phyloP scores from a whole-genome alignment of 2,329 filamentous ascomycete species.

The Sarocladium kiliense region DNA sequence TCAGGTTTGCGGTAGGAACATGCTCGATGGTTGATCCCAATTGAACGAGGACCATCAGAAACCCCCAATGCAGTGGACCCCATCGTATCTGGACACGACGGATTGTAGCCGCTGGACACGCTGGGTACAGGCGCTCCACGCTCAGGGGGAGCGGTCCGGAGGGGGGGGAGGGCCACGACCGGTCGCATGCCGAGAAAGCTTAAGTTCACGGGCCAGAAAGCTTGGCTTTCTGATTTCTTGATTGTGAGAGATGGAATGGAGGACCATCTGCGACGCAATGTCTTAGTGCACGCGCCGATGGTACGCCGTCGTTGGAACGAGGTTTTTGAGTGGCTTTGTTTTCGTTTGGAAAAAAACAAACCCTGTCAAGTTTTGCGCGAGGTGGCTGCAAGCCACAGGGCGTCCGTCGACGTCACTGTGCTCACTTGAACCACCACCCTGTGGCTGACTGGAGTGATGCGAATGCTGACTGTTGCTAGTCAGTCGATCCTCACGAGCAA shows the following conservation, averaged over 20 bases:
- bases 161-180: neutral
- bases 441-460: constrained; percentile 2
- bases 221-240: neutral
- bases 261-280: neutral
- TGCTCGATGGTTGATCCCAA: too few relatives aligned
- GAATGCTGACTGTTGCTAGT: neutral
- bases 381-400: constrained; percentile 1
- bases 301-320: neutral
- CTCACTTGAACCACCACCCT: neutral
- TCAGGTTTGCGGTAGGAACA: neutral
- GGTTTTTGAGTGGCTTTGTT: too few relatives aligned
- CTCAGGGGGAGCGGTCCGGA: too few relatives aligned
- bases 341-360: too few relatives aligned
- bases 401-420: constrained; percentile 5
- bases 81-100: too few relatives aligned
- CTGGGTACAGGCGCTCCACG: too few relatives aligned
- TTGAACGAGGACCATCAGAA: too few relatives aligned
- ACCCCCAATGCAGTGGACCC: too few relatives aligned
- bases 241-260: neutral
- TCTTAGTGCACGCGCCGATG: neutral
- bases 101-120: too few relatives aligned
- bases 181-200: constrained; percentile 9
- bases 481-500: neutral
- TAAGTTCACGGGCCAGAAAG: constrained; percentile 9
- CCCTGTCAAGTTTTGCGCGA: too few relatives aligned